A percentile compares a stretch with the other conserved stretches of the same genome.
Evolutionary conservation across 192 early-diverging fungal genomes (phyloP).

Genomic region (Podila clonocystis): DNA sequence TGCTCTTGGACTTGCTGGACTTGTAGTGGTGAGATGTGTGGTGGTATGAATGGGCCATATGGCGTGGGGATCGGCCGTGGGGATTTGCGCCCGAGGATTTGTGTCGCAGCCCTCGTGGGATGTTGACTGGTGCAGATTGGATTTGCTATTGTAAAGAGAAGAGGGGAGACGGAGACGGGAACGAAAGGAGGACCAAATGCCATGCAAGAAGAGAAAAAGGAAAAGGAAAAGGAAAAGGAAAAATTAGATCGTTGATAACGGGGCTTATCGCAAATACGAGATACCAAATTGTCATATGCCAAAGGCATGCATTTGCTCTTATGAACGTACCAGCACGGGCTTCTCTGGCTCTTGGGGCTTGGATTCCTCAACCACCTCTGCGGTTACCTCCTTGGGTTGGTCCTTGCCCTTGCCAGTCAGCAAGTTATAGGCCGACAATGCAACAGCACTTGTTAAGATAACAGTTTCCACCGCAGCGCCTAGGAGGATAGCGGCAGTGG

Average conservation of each 20-base stretch:
- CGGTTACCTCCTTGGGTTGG: neutral
- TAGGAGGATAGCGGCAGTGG: slow-evolving; percentile 35
- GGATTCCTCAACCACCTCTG: neutral
- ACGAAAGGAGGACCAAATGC: neutral
- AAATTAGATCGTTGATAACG: too few species aligned
- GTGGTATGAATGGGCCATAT: slow-evolving; percentile 18
- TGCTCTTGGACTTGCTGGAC: neutral
- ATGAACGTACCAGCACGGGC: neutral
- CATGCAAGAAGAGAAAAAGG: neutral
- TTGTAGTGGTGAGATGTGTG: slow-evolving; percentile 15
- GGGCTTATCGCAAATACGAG: too few species aligned
- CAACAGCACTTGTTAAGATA: slow-evolving; percentile 54
- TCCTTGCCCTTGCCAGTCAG: slow-evolving; percentile 40
- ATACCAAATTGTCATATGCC: too few species aligned
- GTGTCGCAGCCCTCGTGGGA: slow-evolving; percentile 21
- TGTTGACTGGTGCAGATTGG: slow-evolving; percentile 36
- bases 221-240: neutral
- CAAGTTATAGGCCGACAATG: slow-evolving; percentile 47
- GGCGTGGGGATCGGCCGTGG: neutral
- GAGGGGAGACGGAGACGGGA: neutral
- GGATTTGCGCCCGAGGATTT: neutral
- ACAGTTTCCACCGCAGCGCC: slow-evolving; percentile 51
- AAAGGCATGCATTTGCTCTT: neutral
- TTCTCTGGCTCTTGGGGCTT: neutral
- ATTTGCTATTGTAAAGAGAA: slow-evolving; percentile 17